Base-by-base conservation (phyloP, 192 early-diverging fungal genomes). In the Paraglomus brasilianum region DNA sequence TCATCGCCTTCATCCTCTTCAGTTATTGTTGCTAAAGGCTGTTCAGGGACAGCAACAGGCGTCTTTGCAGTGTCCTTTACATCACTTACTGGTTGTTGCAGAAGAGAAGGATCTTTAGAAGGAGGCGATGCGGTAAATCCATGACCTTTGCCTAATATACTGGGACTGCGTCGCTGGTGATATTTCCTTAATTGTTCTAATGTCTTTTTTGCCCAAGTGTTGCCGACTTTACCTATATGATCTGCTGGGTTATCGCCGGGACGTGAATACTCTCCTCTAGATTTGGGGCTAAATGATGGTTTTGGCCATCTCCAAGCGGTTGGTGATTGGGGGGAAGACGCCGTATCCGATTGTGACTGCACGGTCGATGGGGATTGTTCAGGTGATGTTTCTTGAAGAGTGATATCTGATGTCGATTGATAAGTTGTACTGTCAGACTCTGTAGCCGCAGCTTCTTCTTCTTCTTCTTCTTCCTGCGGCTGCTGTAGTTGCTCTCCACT, bases 181-280 rank as follows among this genome's bases (percentile, higher is more conserved):
- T 58, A 69, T 48, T 56, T 46, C 58, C 67, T 57, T 30, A 69
- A 69, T 58, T 69, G 67, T 46, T 56, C 67, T 47, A 69, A 58
- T 11, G 67, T 69, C 36, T 69, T 69, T 58, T 69, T 69, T 8
- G 53, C 55, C 67, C 67, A 69, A 45, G 47, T 17, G 39, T 69
- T 66, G 4, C 55, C 67, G 36, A 69, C 67, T 46, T 69, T 69
- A 14, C 67, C 67, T 30, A 69, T 69, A 58, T 69, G 67, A n/a
- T 58, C 55, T 1, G 67, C 17, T 1, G 67, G 67, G 49, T 69
- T 43, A 58, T 69, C 67, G 36, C 38, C 22, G 17, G 67, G 38
- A 15, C 56, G 19, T 1, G 1, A 4, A 39, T 11, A 8, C 41
- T 21, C 8, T n/a, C 48, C 55, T 47, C 41, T 44, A 10, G 38